These are phyloP conservation scores for Paramecium pentaurelia DNA, from an alignment of 73 alveolate genomes.

Conservation along the genomic window DNA sequence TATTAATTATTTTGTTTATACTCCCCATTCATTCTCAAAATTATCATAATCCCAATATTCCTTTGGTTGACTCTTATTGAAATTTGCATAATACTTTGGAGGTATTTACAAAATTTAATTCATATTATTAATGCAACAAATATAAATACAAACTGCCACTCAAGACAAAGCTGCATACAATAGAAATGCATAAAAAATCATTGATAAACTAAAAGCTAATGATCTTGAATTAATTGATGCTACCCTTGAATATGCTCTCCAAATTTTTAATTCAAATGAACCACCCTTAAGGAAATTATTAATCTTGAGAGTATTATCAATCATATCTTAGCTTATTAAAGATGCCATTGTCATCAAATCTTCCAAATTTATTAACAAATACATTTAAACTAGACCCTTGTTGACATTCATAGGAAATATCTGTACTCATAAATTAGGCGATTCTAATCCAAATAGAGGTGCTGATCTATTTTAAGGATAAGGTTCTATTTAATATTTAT, in stretches of 20 bases:
- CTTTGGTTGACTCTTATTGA: slow-evolving; percentile 65
- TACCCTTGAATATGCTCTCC: background rate
- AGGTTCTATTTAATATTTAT: background rate
- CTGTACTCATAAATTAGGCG: slow-evolving; percentile 17
- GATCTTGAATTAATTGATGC: background rate
- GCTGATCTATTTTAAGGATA: slow-evolving; percentile 4
- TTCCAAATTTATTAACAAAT: background rate
- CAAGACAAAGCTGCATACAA: background rate
- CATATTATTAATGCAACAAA: slow-evolving; percentile 1
- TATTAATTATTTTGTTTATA: background rate
- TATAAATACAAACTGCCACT: slow-evolving; percentile 40
- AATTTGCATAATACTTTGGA: slow-evolving; percentile 71
- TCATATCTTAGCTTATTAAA: background rate
- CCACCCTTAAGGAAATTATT: background rate
- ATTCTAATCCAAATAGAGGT: background rate
- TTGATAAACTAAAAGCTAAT: background rate
- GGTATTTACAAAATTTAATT: slow-evolving; percentile 42
- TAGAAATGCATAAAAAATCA: background rate
- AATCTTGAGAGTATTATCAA: background rate
- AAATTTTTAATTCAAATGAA: background rate
- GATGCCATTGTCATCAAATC: background rate
- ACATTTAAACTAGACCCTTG: background rate
- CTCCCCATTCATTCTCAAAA: slow-evolving; percentile 80
- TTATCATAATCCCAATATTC: slow-evolving; percentile 84
- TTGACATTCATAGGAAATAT: background rate